Percentiles rank a stretch among this genome's conserved stretches.
Evolutionary conservation across 768 basidiomycete species (phyloP).

Genomic region (Strobilomyces confusus): DNA sequence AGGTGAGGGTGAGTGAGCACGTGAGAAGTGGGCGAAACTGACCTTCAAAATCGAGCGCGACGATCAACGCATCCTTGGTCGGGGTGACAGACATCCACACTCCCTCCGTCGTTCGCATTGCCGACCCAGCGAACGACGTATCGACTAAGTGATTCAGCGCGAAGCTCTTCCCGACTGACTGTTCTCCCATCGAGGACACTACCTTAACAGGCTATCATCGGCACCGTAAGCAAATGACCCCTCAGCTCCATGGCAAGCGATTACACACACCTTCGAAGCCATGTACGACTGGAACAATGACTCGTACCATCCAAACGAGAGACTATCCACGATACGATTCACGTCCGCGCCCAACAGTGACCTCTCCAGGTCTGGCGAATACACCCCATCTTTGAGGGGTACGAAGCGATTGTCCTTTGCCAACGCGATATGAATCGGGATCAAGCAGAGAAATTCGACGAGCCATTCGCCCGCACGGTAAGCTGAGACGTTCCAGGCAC

Average conservation of each 20-base stretch:
- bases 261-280: conserved; percentile 43
- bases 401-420: conserved; percentile 58
- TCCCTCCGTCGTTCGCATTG: conserved; percentile 65
- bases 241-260: rapidly evolving
- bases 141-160: conserved; percentile 58
- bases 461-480: conserved; percentile 59
- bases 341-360: conserved; percentile 57
- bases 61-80: conserved; percentile 48
- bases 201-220: conserved; percentile 51
- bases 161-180: conserved; percentile 62
- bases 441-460: conserved; percentile 55
- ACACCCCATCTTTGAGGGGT: conserved; percentile 56
- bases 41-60: conserved; percentile 66
- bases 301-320: conserved; percentile 65
- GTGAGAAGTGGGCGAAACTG: neutral
- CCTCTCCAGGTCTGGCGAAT: conserved; percentile 46
- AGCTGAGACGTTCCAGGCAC: conserved; percentile 32
- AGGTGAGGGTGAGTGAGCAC: neutral
- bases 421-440: conserved; percentile 61
- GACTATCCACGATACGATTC: conserved; percentile 48
- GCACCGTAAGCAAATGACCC: neutral
- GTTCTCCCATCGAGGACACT: conserved; percentile 67
- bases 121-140: conserved; percentile 62
- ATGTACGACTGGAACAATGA: conserved; percentile 60
- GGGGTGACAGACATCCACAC: conserved; percentile 69